Percentiles rank a stretch among this genome's conserved stretches.
phyloP scores from a whole-genome alignment of 208 protist genomes.

The Leishmania turanica region DNA sequence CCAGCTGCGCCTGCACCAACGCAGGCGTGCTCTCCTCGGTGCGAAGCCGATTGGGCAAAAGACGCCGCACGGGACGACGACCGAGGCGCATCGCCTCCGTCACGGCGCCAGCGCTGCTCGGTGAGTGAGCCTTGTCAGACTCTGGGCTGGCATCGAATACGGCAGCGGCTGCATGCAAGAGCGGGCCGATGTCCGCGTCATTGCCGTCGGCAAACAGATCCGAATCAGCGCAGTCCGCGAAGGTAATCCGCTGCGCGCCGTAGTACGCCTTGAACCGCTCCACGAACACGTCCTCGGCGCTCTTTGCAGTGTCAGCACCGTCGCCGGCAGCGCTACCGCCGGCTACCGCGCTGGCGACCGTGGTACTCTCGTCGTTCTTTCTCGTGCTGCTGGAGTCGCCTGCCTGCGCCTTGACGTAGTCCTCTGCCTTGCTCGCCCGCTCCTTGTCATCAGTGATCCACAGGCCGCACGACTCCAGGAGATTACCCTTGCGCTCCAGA shows the following conservation, averaged over 20 bases:
- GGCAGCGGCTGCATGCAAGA: constrained; percentile 12
- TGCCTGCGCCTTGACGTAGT: constrained; percentile 44
- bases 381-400: constrained; percentile 10
- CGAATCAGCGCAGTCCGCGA: constrained; percentile 15
- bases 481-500: constrained; percentile 56
- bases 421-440: constrained; percentile 53
- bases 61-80: constrained; percentile 18
- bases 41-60: constrained; percentile 31
- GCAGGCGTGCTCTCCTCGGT: constrained; percentile 20
- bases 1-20: constrained; percentile 51
- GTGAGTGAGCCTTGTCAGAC: background rate
- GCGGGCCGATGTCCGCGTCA: constrained; percentile 19
- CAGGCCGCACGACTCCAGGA: constrained; percentile 69
- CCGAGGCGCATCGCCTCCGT: background rate
- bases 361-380: constrained; percentile 16
- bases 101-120: background rate
- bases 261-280: constrained; percentile 37
- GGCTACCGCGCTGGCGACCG: background rate
- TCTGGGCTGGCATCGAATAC: background rate
- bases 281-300: constrained; percentile 24
- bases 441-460: constrained; percentile 71
- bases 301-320: constrained; percentile 6
- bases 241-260: constrained; percentile 26
- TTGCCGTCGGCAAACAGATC: constrained; percentile 10
- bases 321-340: constrained; percentile 9